Percentiles rank a stretch among this genome's conserved stretches.
These are phyloP conservation scores for Pythium insidiosum DNA, from an alignment of 352 stramenopile genomes.

Conservation along the genomic window DNA sequence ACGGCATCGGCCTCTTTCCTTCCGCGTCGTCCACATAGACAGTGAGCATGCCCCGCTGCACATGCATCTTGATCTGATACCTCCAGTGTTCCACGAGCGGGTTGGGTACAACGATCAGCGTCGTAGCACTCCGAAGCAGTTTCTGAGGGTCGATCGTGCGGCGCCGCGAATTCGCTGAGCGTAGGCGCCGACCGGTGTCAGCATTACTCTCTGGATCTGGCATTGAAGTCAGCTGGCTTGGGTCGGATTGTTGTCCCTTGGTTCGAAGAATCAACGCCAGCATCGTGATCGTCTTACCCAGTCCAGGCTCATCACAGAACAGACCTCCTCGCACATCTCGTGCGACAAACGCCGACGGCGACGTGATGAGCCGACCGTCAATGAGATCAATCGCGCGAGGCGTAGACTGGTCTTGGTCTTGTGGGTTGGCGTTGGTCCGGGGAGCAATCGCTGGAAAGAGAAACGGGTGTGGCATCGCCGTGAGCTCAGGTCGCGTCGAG, in stretches of 20 bases:
- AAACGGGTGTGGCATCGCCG: slow-evolving; percentile 37
- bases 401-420: not conserved
- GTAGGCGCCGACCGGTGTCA: slow-evolving; percentile 9
- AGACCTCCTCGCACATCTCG: slow-evolving; percentile 58
- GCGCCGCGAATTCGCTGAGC: slow-evolving; percentile 29
- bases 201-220: not conserved
- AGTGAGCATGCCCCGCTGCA: slow-evolving; percentile 15
- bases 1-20: slow-evolving; percentile 27
- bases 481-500: slow-evolving; percentile 1
- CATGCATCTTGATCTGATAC: slow-evolving; percentile 58
- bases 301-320: slow-evolving; percentile 77
- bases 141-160: slow-evolving; percentile 35
- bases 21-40: slow-evolving; percentile 18
- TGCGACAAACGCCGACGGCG: slow-evolving; percentile 1
- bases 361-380: slow-evolving; percentile 29
- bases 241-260: slow-evolving; percentile 38
- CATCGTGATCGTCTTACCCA: slow-evolving; percentile 86
- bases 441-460: slow-evolving; percentile 14
- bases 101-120: slow-evolving; percentile 66
- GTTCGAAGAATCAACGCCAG: slow-evolving; percentile 71
- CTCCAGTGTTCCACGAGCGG: slow-evolving; percentile 74
- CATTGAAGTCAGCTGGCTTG: no score
- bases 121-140: slow-evolving; percentile 35
- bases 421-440: not conserved
- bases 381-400: slow-evolving; percentile 54